Evolutionary conservation across 208 protist species (phyloP), one percentile per base, ranked within the genome.

Genomic region (Phytomonas francai): DNA sequence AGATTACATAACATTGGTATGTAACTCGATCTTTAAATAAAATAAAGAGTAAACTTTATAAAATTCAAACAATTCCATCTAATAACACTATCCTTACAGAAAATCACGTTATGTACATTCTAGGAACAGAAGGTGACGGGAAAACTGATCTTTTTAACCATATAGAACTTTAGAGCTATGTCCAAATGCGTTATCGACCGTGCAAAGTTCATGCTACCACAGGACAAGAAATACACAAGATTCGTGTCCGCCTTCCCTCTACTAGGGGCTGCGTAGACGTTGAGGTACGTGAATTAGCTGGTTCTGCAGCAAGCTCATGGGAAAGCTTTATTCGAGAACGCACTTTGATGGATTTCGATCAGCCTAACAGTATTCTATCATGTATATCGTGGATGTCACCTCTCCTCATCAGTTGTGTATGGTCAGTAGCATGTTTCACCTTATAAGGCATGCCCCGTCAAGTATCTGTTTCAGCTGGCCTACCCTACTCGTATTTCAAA

Each of bases 141-240:
- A 95, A 95, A 74, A 88, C 87, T 28, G 80, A 78, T 42, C 74
- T 95, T 12, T 58, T 92, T 30, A 70, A 79, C 12, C 83, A 91
- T 59, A 65, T 92, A 14, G 59, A 68, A 63, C 73, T 60, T 49
- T 70, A 89, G 51, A 76, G 58, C 49, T 39, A 72, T 2, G 79
- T 73, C 3, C 63, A 63, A 22, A 61, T 90, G 16, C 42, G 29
- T 14, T 66, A 62, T 3, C 54, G 60, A 28, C 81, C 80, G 1
- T 67, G 30, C 12, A 71, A 79, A 29, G 65, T 80, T 5, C 54
- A 65, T 19, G 73, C 89, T 32, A 95, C 89, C 11, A 80, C 73
- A 30, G 89, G 87, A 32, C 89, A 95, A 61, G 80, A 89, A 59
- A 72, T 95, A 49, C 59, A 68, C 34, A 69, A 36, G n/a, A 22